phyloP scores from a whole-genome alignment of 257 asterid species.

The Solanum rostratum region DNA sequence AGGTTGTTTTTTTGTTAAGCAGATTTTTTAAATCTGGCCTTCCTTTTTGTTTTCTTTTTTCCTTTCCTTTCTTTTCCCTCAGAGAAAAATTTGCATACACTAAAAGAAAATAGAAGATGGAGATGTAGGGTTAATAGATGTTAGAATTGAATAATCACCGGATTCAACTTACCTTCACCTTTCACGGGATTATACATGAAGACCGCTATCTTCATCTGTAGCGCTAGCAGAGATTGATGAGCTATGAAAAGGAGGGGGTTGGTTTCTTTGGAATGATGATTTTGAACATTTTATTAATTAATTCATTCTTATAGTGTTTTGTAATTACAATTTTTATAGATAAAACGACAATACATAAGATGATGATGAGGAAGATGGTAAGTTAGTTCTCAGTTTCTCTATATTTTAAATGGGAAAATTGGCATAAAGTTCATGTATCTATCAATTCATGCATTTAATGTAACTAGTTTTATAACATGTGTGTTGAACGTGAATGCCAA shows the following conservation, averaged over 20 bases:
- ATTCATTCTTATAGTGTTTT: not conserved
- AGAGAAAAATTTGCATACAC: not conserved
- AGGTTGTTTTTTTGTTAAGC: not conserved
- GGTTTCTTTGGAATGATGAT: not conserved
- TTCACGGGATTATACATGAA: not conserved
- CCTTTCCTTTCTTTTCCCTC: not conserved
- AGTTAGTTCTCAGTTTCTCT: not conserved
- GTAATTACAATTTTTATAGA: not conserved
- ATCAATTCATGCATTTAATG: not conserved
- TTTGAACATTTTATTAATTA: not conserved
- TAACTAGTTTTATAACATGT: not conserved
- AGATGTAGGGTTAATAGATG: not conserved
- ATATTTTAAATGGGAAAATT: not conserved
- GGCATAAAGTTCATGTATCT: not conserved
- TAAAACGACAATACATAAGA: not conserved
- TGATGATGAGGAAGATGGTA: not conserved
- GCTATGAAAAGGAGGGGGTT: not conserved
- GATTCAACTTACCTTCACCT: not conserved
- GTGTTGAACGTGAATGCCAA: not conserved
- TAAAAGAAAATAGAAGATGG: not conserved
- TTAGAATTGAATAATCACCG: not conserved
- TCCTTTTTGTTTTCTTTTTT: not conserved
- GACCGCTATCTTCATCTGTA: not conserved
- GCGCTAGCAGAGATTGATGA: not conserved
- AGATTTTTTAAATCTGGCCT: not conserved